Evolutionary conservation across 345 rosid species (phyloP), one percentile per base, ranked within the genome.

Genomic region (Carallia pectinifolia): DNA sequence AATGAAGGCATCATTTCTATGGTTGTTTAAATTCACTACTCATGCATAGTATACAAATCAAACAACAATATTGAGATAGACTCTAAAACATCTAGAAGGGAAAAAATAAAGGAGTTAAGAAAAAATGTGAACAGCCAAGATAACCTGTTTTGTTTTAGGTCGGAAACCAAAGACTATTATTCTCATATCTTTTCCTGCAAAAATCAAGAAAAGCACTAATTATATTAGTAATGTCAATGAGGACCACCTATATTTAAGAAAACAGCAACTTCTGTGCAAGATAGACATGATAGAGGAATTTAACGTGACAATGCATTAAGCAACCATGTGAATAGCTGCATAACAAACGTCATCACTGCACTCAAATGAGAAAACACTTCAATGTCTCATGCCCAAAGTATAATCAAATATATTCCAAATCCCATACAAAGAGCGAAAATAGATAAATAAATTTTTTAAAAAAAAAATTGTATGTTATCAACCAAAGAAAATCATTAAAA

Each of bases 111-210:
- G 36, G 15, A 19, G 18, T 69, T 50, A 39, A 55, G 23, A 66
- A 13, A 56, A 56, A 56, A 19, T 29, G 16, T 67, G 65, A 27
- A 69, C 59, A 66, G 70, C 40, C 50, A 53, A 58, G 59, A 65
- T 72, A 34, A 92, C 99, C 99, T 88, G 94, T 88, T 82, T 92
- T 77, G 85, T 90, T 70, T 81, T 82, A 48, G 99, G 94, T 74
- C 79, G 98, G 75, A 95, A 95, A 72, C 98, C 96, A 78, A 90
- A 90, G 52, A 95, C 98, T 69, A 95, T 77, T 64, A 92, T 82
- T 79, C 97, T 89, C 99, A 95, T 92, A 81, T 95, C 99, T 79
- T 92, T 95, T 68, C 99, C 99, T 95, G 81, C 75, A 78, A 79
- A 79, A 76, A 9, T 23, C 44, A 71, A 52, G 52, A 66, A 64